Percentiles rank a stretch among this genome's conserved stretches.
Conservation (phyloP, 73 alveolate genomes). For the Paramecium tetraurelia region DNA sequence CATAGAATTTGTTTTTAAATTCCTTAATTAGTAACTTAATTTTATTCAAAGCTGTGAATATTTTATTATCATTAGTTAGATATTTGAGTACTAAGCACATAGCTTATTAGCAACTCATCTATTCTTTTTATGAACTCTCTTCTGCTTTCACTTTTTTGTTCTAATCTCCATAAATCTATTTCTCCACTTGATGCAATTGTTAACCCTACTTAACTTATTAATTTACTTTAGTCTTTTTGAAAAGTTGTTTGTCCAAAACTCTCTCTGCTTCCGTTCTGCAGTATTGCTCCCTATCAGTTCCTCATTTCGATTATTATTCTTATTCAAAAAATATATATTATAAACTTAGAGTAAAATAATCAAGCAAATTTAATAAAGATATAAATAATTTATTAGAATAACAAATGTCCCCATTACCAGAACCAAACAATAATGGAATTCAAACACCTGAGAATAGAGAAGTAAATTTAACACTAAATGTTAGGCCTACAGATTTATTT, state of each 20-base stretch:
- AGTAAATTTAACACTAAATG: neutral
- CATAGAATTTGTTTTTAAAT: neutral
- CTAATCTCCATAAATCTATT: neutral
- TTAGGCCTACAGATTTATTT: conserved; percentile 20
- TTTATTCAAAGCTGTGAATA: neutral
- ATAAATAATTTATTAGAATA: neutral
- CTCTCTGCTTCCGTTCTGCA: neutral
- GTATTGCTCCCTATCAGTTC: neutral
- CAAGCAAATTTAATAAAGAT: conserved; percentile 1
- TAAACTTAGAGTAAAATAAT: neutral
- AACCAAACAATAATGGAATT: neutral
- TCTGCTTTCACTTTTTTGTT: neutral
- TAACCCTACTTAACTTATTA: neutral
- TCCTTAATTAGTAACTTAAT: neutral
- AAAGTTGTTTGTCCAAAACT: neutral
- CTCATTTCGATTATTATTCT: neutral
- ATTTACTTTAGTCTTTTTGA: neutral
- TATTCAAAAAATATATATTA: neutral
- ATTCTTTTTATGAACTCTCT: neutral
- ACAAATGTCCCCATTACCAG: conserved; percentile 30
- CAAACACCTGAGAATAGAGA: conserved; percentile 1
- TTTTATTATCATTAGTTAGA: neutral
- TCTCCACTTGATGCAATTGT: neutral
- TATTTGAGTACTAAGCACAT: neutral
- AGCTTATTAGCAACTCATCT: neutral